phyloP scores from a whole-genome alignment of 805 yeast genomes.

The Candida jianshihensis region DNA sequence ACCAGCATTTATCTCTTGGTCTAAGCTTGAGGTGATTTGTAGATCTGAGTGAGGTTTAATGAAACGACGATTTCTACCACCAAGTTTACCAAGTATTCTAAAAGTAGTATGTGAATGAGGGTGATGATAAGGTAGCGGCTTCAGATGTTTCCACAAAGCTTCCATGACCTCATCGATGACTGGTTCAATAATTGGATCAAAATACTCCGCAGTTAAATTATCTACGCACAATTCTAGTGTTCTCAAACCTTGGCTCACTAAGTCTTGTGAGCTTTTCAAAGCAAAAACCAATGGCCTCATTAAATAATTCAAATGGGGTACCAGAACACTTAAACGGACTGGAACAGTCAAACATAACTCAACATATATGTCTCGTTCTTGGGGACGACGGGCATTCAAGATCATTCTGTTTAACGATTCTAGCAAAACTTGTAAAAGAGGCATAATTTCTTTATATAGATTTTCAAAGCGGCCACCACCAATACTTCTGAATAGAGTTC shows the following conservation, averaged over 20 bases:
- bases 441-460: conserved; percentile 87
- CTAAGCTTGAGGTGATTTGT: conserved; percentile 41
- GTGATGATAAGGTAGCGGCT: conserved; percentile 91
- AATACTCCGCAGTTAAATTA: conserved; percentile 90
- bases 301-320: conserved; percentile 82
- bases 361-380: conserved; percentile 89
- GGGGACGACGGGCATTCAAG: conserved; percentile 75
- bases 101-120: conserved; percentile 94
- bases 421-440: conserved; percentile 76
- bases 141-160: conserved; percentile 84
- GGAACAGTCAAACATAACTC: conserved; percentile 95
- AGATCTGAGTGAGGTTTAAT: conserved; percentile 70
- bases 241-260: conserved; percentile 89
- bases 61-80: conserved; percentile 90
- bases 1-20: conserved; percentile 63
- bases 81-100: conserved; percentile 87
- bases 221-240: conserved; percentile 95
- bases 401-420: conserved; percentile 83
- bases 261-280: conserved; percentile 80
- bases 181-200: conserved; percentile 96
- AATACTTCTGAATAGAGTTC: conserved; percentile 87
- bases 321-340: conserved; percentile 85
- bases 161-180: conserved; percentile 91
- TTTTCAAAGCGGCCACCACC: conserved; percentile 97
- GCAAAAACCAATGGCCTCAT: conserved; percentile 92